Evolutionary conservation across 306 rosid genomes (phyloP).

Genomic region (Luffa aegyptiaca): DNA sequence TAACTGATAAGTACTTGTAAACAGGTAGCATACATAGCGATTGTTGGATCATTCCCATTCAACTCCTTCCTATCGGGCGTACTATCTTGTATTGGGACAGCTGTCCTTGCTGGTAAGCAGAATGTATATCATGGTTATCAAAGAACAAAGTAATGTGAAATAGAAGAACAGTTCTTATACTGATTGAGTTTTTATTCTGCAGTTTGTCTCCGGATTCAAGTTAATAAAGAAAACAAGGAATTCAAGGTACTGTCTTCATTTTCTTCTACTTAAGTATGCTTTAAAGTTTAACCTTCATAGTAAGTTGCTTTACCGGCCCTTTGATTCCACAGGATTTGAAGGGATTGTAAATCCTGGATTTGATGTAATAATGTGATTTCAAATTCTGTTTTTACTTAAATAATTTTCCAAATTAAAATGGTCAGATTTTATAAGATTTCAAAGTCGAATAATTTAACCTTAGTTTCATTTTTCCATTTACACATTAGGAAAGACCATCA

Average conservation of each 20-base stretch:
- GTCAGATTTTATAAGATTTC: not conserved
- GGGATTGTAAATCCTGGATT: not conserved
- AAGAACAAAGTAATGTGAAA: not conserved
- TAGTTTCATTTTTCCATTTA: not conserved
- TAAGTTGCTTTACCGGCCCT: not conserved
- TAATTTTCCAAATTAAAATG: not conserved
- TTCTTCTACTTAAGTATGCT: not conserved
- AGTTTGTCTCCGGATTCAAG: constrained; percentile 95
- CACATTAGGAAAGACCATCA: not conserved
- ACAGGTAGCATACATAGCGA: constrained; percentile 71
- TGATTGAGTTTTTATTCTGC: constrained; percentile 13
- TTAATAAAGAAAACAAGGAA: constrained; percentile 87
- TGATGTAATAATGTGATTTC: not conserved
- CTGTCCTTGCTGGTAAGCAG: constrained; percentile 85
- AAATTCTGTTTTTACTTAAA: not conserved
- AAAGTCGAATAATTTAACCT: not conserved
- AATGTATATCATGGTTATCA: not conserved
- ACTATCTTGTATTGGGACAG: constrained; percentile 80
- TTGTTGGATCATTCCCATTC: constrained; percentile 90
- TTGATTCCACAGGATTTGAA: not conserved
- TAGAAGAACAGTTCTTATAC: not conserved
- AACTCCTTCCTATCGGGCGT: constrained; percentile 85
- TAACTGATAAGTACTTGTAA: not conserved
- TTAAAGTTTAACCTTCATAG: not conserved
- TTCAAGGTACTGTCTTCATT: constrained; percentile 48